Conservation (phyloP, 805 yeast species). For the fission yeast (Schizosaccharomyces pombe) region ASM294v3 CU329670.1:1062001-1062500, state of each 20-base stretch:
- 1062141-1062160: conserved; percentile 11
- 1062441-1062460: conserved; percentile 9
- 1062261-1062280: conserved; percentile 18
- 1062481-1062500: conserved; percentile 29
- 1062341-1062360: conserved; percentile 15
- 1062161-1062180: conserved; percentile 16
- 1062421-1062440: conserved; percentile 14
- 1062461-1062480: conserved; percentile 14
- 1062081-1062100: not conserved
- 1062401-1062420: conserved; percentile 18
- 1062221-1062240: conserved; percentile 21
- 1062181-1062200: conserved; percentile 15
- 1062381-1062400: conserved; percentile 8
- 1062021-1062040: not conserved
- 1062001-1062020: not conserved
- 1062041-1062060: no score
- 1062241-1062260: conserved; percentile 21
- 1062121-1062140: not conserved
- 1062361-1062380: conserved; percentile 11
- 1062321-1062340: conserved; percentile 11
- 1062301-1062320: conserved; percentile 14
- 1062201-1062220: conserved; percentile 20
- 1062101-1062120: not conserved
- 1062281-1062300: conserved; percentile 14
- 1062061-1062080: no score